Conservation (phyloP, 2,329 filamentous ascomycete species). For the Corinectria fuckeliana region DNA sequence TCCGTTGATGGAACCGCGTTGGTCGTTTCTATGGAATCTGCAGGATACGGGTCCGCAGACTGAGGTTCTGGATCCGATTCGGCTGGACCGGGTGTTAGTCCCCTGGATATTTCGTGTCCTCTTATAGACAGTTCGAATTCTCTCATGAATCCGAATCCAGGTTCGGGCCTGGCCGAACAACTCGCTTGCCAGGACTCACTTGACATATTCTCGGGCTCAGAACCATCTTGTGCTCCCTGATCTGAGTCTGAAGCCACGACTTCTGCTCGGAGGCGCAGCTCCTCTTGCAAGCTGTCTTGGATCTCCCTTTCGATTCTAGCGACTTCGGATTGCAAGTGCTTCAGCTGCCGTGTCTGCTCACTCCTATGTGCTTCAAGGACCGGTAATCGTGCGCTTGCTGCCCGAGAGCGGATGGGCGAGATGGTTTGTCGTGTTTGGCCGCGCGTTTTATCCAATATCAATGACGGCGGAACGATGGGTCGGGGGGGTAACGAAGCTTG, state of each 20-base stretch:
- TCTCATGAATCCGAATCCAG: conserved; percentile 1
- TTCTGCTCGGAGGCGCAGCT: conserved; percentile 43
- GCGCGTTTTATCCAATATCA: conserved; percentile 26
- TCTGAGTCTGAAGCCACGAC: conserved; percentile 24
- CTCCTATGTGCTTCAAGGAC: conserved; percentile 45
- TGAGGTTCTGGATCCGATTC: conserved; percentile 5
- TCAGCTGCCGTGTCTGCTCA: conserved; percentile 54
- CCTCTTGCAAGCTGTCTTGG: conserved; percentile 45
- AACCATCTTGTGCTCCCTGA: conserved; percentile 15
- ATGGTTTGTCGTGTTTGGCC: conserved; percentile 11
- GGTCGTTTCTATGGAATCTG: neutral
- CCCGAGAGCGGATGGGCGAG: conserved; percentile 40
- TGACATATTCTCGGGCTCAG: conserved; percentile 23
- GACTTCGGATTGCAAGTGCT: conserved; percentile 54
- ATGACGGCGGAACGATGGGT: conserved; percentile 2
- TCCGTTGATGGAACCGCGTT: neutral
- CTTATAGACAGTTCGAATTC: neutral
- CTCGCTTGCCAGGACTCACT: conserved; percentile 20
- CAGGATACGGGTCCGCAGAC: neutral
- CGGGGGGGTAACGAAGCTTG: conserved; percentile 15
- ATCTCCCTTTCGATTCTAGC: conserved; percentile 57
- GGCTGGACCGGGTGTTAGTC: conserved; percentile 26
- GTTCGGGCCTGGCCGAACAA: neutral
- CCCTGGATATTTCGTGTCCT: neutral
- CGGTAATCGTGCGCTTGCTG: conserved; percentile 46